Evolutionary conservation across 768 basidiomycete species (phyloP).

Genomic region (Mycena belliarum): DNA sequence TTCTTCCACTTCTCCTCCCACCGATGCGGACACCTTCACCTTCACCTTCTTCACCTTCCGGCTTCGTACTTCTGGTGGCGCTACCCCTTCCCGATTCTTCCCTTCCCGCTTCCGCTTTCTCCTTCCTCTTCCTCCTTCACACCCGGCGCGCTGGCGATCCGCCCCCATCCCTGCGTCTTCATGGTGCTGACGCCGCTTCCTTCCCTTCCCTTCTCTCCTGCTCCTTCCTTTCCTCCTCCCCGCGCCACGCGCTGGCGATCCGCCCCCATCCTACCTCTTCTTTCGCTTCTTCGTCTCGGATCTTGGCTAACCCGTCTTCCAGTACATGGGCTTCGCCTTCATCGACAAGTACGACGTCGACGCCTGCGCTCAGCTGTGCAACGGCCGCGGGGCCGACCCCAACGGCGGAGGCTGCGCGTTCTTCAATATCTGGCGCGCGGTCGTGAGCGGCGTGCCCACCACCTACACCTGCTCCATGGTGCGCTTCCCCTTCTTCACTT

Average conservation of each 20-base stretch:
- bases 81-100: too few relatives aligned
- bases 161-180: neutral
- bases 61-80: neutral
- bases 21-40: too few relatives aligned
- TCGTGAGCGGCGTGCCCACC: conserved; percentile 46
- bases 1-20: neutral
- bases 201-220: too few relatives aligned
- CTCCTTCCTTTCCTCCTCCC: neutral
- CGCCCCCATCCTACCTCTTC: neutral
- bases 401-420: conserved; percentile 48
- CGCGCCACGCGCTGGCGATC: too few relatives aligned
- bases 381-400: conserved; percentile 41
- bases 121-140: neutral
- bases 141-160: neutral
- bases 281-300: too few relatives aligned
- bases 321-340: conserved; percentile 57
- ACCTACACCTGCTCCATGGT: conserved; percentile 54
- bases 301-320: conserved; percentile 11
- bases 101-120: neutral
- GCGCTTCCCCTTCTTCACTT: conserved; percentile 8
- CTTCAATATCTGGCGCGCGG: conserved; percentile 56
- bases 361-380: conserved; percentile 47
- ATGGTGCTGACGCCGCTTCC: too few relatives aligned
- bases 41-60: neutral
- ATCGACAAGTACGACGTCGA: conserved; percentile 48